These are phyloP conservation scores for Aspergillus luchuensis DNA, from an alignment of 2,329 filamentous ascomycete genomes.

Conservation along the genomic window DNA sequence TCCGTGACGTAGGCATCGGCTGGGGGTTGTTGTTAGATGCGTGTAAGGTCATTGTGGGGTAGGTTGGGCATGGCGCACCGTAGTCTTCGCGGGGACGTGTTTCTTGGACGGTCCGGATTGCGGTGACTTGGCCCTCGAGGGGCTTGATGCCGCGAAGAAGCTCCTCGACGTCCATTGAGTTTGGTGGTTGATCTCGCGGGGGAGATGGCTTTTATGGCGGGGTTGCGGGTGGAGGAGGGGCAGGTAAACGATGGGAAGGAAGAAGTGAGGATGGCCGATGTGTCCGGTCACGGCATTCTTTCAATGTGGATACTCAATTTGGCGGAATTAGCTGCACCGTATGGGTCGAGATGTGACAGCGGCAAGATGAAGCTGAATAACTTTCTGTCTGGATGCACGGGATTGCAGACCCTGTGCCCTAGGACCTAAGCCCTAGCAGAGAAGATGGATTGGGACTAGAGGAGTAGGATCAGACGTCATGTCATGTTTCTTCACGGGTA, in stretches of 20 bases:
- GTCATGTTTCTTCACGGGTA: not conserved
- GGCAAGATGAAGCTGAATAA: not conserved
- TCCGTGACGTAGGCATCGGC: constrained; percentile 48
- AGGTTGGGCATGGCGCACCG: constrained; percentile 32
- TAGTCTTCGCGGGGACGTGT: constrained; percentile 43
- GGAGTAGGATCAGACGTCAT: constrained; percentile 13
- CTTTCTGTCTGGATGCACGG: not conserved
- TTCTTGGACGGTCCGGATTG: constrained; percentile 49
- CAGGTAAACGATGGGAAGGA: not conserved
- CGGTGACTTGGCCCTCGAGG: constrained; percentile 37
- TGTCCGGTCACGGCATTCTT: not conserved
- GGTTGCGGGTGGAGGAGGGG: constrained; percentile 1
- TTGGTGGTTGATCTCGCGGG: not conserved
- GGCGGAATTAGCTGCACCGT: not conserved
- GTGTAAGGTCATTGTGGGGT: not conserved
- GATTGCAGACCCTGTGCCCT: constrained; percentile 23
- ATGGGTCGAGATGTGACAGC: not conserved
- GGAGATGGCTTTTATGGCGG: not conserved
- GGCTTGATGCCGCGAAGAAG: constrained; percentile 32
- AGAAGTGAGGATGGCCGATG: not conserved
- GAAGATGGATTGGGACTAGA: not conserved
- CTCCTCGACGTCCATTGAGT: constrained; percentile 27
- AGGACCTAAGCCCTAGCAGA: constrained; percentile 28
- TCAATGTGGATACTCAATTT: not conserved
- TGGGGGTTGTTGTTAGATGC: constrained; percentile 24